Evolutionary conservation across 2,329 filamentous ascomycete species (phyloP).

Genomic region (Claviceps fusiformis): DNA sequence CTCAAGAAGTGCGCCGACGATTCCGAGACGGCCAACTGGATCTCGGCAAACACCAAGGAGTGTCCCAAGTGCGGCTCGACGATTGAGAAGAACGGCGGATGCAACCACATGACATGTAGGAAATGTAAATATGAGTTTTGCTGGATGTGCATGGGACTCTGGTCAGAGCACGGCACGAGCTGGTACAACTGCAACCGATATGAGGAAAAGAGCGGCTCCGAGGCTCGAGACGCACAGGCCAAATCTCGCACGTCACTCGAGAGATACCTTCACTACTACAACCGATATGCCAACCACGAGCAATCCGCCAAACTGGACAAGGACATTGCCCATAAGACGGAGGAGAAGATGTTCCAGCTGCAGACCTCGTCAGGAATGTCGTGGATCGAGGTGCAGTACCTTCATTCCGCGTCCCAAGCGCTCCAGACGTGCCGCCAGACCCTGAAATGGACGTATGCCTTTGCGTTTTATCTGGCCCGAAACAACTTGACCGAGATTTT

Average conservation of each 20-base stretch:
- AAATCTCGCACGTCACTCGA: slow-evolving; percentile 82
- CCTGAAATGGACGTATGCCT: slow-evolving; percentile 97
- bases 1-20: slow-evolving; percentile 97
- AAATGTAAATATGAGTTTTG: slow-evolving; percentile 97
- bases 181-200: slow-evolving; percentile 99
- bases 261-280: slow-evolving; percentile 98
- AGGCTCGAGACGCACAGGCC: slow-evolving; percentile 84
- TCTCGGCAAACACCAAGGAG: slow-evolving; percentile 96
- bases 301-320: slow-evolving; percentile 94
- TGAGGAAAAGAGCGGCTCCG: slow-evolving; percentile 86
- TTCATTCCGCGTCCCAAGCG: slow-evolving; percentile 83
- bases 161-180: slow-evolving; percentile 96
- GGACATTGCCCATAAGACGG: slow-evolving; percentile 89
- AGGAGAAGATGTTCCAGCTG: slow-evolving; percentile 97
- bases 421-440: slow-evolving; percentile 96
- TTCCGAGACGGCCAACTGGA: slow-evolving; percentile 98
- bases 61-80: slow-evolving; percentile 93
- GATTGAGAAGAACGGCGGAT: slow-evolving; percentile 97
- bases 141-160: slow-evolving; percentile 99
- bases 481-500: slow-evolving; percentile 97
- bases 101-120: slow-evolving; percentile 95
- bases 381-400: slow-evolving; percentile 98
- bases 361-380: slow-evolving; percentile 91
- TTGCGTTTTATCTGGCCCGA: slow-evolving; percentile 90
- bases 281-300: slow-evolving; percentile 96